Evolutionary conservation across 176 grass and related monocot genomes (phyloP), one percentile per base, ranked within the genome.

Genomic region (Hordeum marinum): DNA sequence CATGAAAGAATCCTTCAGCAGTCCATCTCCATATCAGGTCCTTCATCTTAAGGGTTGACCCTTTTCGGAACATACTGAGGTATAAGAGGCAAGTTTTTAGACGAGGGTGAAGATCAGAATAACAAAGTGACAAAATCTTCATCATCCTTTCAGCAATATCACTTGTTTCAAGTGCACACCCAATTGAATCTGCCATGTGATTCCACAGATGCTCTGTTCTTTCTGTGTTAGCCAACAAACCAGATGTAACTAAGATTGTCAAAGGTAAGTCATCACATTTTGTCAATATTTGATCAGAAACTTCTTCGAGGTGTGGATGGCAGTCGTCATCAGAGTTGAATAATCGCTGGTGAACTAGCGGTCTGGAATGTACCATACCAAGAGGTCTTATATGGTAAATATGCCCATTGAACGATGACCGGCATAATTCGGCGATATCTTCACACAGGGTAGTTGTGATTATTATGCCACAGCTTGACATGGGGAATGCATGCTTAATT

Each of bases 1-100:
- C 65, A 68, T 68, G 65, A 37, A 68, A 68, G 65, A 68, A 68
- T 68, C 65, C 65, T 68, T 68, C 65, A 36, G 65, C 65, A 21
- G 65, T 69, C 66, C 66, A 69, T 36, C 4, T 69, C 35, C 17
- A n/a, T 69, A 69, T 40, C 35, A 40, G 35, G 35, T 40, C 66
- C 9, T 39, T 40, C 66, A 37, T 69, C 66, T 40, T 40, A 11
- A 69, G n/a, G 2, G 18, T 68, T 37, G 65, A 5, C 0, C 18
- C 65, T 68, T 68, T 37, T 18, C 17, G 65, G 34, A 37, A 68
- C 32, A 68, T 68, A 9, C 18, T n/a, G 17, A 68, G 65, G 34
- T 68, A 37, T 10, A 68, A 68, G 65, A 68, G 65, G 37, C 65
- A 68, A 5, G 32, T 68, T 68, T 37, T 68, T 1, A 39, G 8